These are phyloP conservation scores for Isatis tinctoria DNA, from an alignment of 345 rosid species.

Conservation along the genomic window DNA sequence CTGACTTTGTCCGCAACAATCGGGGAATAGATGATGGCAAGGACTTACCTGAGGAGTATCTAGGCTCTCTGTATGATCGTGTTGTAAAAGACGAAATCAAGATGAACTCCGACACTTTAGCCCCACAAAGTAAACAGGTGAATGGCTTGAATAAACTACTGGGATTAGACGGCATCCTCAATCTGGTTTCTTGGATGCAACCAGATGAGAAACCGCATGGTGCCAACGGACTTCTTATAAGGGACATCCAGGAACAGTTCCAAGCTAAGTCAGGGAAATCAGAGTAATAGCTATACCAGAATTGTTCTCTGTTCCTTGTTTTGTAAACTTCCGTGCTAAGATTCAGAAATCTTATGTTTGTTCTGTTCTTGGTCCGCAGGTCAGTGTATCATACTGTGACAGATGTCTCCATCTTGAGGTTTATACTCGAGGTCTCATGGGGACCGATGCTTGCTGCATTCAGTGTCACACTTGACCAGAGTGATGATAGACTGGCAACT, in stretches of 20 bases:
- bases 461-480: conserved; percentile 91
- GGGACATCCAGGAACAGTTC: conserved; percentile 89
- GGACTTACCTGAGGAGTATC: conserved; percentile 89
- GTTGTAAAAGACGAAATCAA: conserved; percentile 89
- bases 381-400: conserved; percentile 69
- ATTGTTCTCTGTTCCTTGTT: not conserved
- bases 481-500: conserved; percentile 88
- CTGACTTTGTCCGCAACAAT: conserved; percentile 81
- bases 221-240: conserved; percentile 87
- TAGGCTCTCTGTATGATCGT: conserved; percentile 78
- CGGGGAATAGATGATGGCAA: conserved; percentile 96
- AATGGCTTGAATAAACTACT: conserved; percentile 83
- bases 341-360: not conserved
- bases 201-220: conserved; percentile 89
- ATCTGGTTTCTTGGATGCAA: conserved; percentile 84
- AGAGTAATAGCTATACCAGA: conserved; percentile 44
- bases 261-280: conserved; percentile 89
- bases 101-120: conserved; percentile 78
- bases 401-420: conserved; percentile 80
- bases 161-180: conserved; percentile 90
- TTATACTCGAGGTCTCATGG: conserved; percentile 97
- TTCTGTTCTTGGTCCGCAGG: conserved; percentile 39
- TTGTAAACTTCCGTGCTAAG: not conserved
- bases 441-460: conserved; percentile 98
- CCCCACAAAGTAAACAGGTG: conserved; percentile 76